Evolutionary conservation across 805 yeast species (phyloP).

Genomic region (Pichia sporocuriosa): DNA sequence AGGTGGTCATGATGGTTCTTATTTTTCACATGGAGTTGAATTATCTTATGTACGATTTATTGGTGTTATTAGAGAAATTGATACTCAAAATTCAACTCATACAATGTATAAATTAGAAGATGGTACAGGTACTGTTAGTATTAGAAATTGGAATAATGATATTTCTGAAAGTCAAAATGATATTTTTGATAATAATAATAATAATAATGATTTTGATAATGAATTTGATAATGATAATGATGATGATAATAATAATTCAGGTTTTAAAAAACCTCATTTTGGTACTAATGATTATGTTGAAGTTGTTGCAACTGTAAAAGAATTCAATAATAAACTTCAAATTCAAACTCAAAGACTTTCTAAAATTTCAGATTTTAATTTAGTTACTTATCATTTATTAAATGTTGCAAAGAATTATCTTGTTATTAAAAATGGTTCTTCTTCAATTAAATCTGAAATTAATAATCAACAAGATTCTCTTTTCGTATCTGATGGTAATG

Average conservation of each 20-base stretch:
- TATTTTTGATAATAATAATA: slow-evolving; percentile 18
- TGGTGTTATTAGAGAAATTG: slow-evolving; percentile 63
- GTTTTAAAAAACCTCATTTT: slow-evolving; percentile 25
- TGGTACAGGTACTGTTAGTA: slow-evolving; percentile 64
- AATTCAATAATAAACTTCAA: slow-evolving; percentile 56
- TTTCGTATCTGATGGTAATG: slow-evolving; percentile 38
- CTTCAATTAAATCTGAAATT: slow-evolving; percentile 14
- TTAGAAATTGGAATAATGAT: slow-evolving; percentile 58
- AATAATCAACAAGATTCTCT: slow-evolving; percentile 21
- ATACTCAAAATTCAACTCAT: slow-evolving; percentile 48
- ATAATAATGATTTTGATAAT: slow-evolving; percentile 32
- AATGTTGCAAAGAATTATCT: slow-evolving; percentile 55
- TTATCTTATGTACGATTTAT: slow-evolving; percentile 58
- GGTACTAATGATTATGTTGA: slow-evolving; percentile 52
- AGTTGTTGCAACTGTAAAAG: slow-evolving; percentile 50
- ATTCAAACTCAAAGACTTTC: slow-evolving; percentile 58
- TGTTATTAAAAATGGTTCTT: slow-evolving; percentile 44
- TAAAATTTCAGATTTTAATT: slow-evolving; percentile 56
- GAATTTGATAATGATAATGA: slow-evolving; percentile 32
- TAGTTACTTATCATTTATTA: slow-evolving; percentile 60
- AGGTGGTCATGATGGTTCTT: slow-evolving; percentile 62
- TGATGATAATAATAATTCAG: slow-evolving; percentile 50
- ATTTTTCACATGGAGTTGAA: slow-evolving; percentile 50
- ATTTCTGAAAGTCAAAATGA: slow-evolving; percentile 16
- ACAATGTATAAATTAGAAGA: slow-evolving; percentile 61